These are phyloP conservation scores for Prunus dulcis DNA, from an alignment of 306 rosid species.

Conservation along the genomic window DNA sequence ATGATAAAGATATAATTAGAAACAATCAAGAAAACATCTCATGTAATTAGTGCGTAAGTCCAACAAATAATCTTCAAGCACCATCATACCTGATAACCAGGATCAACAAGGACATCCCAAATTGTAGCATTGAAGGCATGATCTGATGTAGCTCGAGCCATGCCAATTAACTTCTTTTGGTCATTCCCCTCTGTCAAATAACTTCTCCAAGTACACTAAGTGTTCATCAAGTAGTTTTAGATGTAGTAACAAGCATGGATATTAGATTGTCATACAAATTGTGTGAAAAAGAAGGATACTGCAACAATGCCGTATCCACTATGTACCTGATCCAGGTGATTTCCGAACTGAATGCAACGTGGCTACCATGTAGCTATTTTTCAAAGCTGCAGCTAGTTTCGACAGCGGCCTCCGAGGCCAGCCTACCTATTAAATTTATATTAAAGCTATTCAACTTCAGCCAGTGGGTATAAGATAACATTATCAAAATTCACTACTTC, in stretches of 20 bases:
- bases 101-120: conserved; percentile 98
- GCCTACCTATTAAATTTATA: conserved; percentile 59
- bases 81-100: conserved; percentile 72
- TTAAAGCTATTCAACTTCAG: conserved; percentile 5
- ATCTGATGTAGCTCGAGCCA: conserved; percentile 99
- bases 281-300: conserved; percentile 18
- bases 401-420: conserved; percentile 93
- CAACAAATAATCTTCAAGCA: background rate
- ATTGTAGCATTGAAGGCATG: conserved; percentile 99
- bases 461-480: background rate
- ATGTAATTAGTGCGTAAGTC: conserved; percentile 5
- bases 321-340: conserved; percentile 77
- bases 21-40: background rate
- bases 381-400: conserved; percentile 81
- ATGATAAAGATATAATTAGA: conserved; percentile 29
- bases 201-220: conserved; percentile 98
- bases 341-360: conserved; percentile 70
- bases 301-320: conserved; percentile 24
- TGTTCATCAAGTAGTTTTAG: conserved; percentile 70
- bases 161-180: conserved; percentile 78
- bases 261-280: conserved; percentile 26
- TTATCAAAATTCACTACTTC: background rate
- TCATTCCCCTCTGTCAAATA: conserved; percentile 89
- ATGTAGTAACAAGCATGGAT: conserved; percentile 30
- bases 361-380: conserved; percentile 92